Conservation (phyloP, 345 rosid genomes). For the Adansonia digitata region DNA sequence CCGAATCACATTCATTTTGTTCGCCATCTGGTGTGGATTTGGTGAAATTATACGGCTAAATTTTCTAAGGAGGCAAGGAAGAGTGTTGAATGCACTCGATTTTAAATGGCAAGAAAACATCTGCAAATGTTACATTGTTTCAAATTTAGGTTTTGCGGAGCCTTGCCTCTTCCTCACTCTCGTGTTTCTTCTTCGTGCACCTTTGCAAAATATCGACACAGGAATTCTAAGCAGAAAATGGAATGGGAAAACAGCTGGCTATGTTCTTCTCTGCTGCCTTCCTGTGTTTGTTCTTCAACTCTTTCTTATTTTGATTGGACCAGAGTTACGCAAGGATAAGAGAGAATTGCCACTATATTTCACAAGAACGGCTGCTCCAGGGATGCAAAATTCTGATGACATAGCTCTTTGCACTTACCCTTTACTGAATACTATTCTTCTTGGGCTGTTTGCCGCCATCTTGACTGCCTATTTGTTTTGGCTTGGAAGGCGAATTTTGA, state of each 20-base stretch:
- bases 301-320: conserved; percentile 55
- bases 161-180: conserved; percentile 90
- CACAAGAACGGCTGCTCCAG: conserved; percentile 41
- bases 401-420: conserved; percentile 84
- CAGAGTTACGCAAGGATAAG: conserved; percentile 48
- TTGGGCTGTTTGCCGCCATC: conserved; percentile 66
- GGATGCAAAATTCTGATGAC: conserved; percentile 24
- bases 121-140: conserved; percentile 87
- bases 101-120: conserved; percentile 76
- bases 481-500: conserved; percentile 84
- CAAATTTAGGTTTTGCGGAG: conserved; percentile 93
- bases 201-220: conserved; percentile 64
- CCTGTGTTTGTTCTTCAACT: conserved; percentile 88
- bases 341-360: conserved; percentile 58
- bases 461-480: conserved; percentile 77
- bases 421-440: conserved; percentile 71
- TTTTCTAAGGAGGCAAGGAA: conserved; percentile 60
- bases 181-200: conserved; percentile 82
- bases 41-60: conserved; percentile 80
- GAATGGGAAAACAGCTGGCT: conserved; percentile 68
- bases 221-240: conserved; percentile 68
- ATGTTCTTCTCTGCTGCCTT: conserved; percentile 64
- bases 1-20: conserved; percentile 57
- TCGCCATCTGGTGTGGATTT: conserved; percentile 81
- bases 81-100: conserved; percentile 47